Evolutionary conservation across 306 rosid genomes (phyloP).

Genomic region (Prunus davidiana): DNA sequence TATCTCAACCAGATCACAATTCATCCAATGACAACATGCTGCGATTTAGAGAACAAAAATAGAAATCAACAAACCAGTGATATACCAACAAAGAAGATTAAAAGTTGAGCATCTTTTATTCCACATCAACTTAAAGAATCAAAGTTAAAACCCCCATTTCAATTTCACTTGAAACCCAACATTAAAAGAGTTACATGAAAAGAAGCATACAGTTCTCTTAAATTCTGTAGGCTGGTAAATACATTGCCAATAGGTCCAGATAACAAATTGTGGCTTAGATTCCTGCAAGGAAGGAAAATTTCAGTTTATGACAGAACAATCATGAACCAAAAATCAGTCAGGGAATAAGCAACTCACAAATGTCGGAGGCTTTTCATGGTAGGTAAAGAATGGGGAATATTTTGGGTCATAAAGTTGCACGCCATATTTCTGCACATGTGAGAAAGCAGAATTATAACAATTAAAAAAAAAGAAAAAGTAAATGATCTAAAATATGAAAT

Average conservation of each 20-base stretch:
- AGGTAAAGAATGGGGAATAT: conserved; percentile 63
- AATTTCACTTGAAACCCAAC: conserved; percentile 22
- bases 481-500: conserved; percentile 2
- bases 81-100: neutral
- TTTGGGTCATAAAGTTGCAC: conserved; percentile 53
- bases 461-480: neutral
- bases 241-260: conserved; percentile 84
- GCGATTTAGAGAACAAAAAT: neutral
- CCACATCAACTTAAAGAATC: neutral
- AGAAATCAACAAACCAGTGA: neutral
- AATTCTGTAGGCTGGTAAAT: conserved; percentile 63
- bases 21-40: neutral
- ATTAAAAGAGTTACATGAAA: conserved; percentile 16
- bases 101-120: neutral
- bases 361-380: conserved; percentile 59
- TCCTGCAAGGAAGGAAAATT: conserved; percentile 48
- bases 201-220: conserved; percentile 74
- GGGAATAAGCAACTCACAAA: conserved; percentile 54
- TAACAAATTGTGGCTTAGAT: conserved; percentile 80
- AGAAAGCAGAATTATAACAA: conserved; percentile 15
- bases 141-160: conserved; percentile 2
- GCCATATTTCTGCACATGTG: conserved; percentile 72
- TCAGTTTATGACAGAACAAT: conserved; percentile 18
- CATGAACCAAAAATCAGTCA: neutral
- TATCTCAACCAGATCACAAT: neutral